phyloP scores from a whole-genome alignment of 2,329 filamentous ascomycete species.

The Colletotrichum filicis region DNA sequence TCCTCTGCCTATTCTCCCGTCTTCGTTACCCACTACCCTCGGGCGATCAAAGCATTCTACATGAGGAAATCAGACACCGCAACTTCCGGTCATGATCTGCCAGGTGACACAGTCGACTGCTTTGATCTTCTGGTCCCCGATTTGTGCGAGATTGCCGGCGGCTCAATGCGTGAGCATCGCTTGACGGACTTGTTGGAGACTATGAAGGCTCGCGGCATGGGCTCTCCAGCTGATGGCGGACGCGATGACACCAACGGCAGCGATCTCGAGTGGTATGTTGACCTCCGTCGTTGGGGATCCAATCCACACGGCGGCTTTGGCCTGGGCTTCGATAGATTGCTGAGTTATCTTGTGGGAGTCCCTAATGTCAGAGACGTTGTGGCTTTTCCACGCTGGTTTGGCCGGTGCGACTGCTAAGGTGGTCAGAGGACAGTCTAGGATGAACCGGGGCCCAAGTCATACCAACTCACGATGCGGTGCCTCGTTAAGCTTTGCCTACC shows the following conservation, averaged over 20 bases:
- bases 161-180: conserved; percentile 89
- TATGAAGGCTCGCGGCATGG: conserved; percentile 77
- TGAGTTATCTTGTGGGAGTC: conserved; percentile 86
- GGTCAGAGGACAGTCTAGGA: not conserved
- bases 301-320: conserved; percentile 93
- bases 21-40: conserved; percentile 95
- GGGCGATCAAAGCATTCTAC: conserved; percentile 89
- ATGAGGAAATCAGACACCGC: conserved; percentile 54
- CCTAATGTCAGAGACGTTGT: conserved; percentile 87
- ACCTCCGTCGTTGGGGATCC: conserved; percentile 89
- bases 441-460: too few relatives aligned
- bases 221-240: conserved; percentile 45
- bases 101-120: conserved; percentile 77
- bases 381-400: conserved; percentile 82
- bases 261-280: conserved; percentile 83
- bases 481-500: conserved; percentile 53
- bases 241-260: conserved; percentile 37
- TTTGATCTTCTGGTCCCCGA: conserved; percentile 91
- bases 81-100: not conserved
- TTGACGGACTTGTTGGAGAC: conserved; percentile 73
- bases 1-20: conserved; percentile 70
- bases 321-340: conserved; percentile 86
- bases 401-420: conserved; percentile 68
- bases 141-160: conserved; percentile 87
- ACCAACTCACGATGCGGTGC: not conserved